A percentile compares a stretch with the other conserved stretches of the same genome.
phyloP scores from a whole-genome alignment of 352 stramenopile species.

The Globisporangium cystogenes region DNA sequence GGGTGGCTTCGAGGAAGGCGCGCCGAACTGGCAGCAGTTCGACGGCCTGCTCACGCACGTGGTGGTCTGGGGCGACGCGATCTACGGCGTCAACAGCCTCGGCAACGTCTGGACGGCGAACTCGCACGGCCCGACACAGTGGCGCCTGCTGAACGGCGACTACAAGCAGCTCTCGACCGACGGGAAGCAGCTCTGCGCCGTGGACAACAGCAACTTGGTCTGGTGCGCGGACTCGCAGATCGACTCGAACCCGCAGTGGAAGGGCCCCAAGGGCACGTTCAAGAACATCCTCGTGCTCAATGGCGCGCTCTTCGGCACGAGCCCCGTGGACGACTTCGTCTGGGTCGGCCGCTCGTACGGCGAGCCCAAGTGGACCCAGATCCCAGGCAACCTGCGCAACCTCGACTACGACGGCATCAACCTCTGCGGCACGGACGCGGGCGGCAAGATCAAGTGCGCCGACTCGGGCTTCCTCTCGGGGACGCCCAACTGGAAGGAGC shows the following conservation, averaged over 20 bases:
- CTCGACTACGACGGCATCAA: conserved; percentile 22
- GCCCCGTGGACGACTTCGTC: conserved; percentile 12
- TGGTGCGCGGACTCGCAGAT: conserved; percentile 21
- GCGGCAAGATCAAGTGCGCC: conserved; percentile 13
- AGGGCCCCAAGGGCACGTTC: not conserved
- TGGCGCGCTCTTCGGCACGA: conserved; percentile 9
- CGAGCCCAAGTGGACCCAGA: conserved; percentile 17
- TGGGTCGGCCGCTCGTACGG: conserved; percentile 13
- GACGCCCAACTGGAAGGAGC: conserved; percentile 5
- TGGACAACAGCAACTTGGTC: conserved; percentile 13
- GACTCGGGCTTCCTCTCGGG: conserved; percentile 4
- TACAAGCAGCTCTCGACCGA: conserved; percentile 21
- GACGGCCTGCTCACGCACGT: conserved; percentile 16
- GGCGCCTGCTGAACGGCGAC: conserved; percentile 10
- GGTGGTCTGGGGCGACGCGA: conserved; percentile 19
- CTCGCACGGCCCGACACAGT: conserved; percentile 5
- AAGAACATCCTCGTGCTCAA: conserved; percentile 11
- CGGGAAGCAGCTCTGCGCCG: conserved; percentile 22
- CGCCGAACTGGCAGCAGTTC: conserved; percentile 17
- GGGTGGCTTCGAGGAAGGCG: conserved; percentile 6
- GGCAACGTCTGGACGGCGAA: conserved; percentile 15
- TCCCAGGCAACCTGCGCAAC: conserved; percentile 15
- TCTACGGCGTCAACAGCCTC: conserved; percentile 15
- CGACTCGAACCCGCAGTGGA: conserved; percentile 10
- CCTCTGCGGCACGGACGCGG: conserved; percentile 15